Percentiles rank a stretch among this genome's conserved stretches.
Evolutionary conservation across 1,284 basidiomycete genomes (phyloP).

Genomic region (Filobasidium uniguttulatum): DNA sequence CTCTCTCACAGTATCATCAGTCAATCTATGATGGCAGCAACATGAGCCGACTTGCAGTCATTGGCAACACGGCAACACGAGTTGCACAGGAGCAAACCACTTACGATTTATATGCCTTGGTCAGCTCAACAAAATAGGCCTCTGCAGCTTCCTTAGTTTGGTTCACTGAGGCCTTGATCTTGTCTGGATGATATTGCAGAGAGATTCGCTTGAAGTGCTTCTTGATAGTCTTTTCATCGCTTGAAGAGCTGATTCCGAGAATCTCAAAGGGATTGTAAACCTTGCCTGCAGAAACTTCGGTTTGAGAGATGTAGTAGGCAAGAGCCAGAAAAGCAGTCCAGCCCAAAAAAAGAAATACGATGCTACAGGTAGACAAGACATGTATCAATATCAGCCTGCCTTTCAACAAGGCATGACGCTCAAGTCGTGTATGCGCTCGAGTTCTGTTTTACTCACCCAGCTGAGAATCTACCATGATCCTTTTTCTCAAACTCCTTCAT

Average conservation of each 20-base stretch:
- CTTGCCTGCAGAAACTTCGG: conserved; percentile 47
- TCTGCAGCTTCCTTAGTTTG: conserved; percentile 83
- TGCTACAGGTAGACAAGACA: conserved; percentile 35
- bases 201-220: conserved; percentile 93
- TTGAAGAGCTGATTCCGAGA: conserved; percentile 57
- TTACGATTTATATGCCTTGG: conserved; percentile 95
- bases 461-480: conserved; percentile 6
- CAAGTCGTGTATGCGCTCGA: background rate
- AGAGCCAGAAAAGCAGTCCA: conserved; percentile 64
- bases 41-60: background rate
- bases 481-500: conserved; percentile 32
- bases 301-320: conserved; percentile 50
- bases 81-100: conserved; percentile 43
- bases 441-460: conserved; percentile 4
- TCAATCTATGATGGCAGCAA: conserved; percentile 40
- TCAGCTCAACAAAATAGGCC: conserved; percentile 78
- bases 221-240: conserved; percentile 83
- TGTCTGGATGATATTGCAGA: conserved; percentile 86
- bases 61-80: too few species aligned
- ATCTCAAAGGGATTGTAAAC: conserved; percentile 93
- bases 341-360: conserved; percentile 50
- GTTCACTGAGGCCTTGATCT: conserved; percentile 69
- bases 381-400: background rate
- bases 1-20: conserved; percentile 81
- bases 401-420: background rate